Evolutionary conservation across 1,139 yeast species (phyloP), one percentile per base, ranked within the genome.

Genomic region (Zhuliangozyma blackwelliae): DNA sequence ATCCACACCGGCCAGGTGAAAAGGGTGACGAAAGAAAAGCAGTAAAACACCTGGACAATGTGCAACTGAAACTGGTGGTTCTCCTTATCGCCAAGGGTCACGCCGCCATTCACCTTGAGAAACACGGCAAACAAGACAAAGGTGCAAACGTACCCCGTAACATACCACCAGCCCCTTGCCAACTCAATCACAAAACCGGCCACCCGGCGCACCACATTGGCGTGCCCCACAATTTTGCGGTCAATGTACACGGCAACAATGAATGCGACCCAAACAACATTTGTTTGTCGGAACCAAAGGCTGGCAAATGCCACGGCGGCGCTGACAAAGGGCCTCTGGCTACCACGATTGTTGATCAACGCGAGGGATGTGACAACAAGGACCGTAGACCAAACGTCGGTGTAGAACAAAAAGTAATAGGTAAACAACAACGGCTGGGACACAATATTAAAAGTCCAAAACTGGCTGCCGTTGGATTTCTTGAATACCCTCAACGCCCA

Each of bases 361-460:
- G 72, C 28, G 62, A 71, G 35, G 1, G 68, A 48, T 2, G 51
- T 52, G 2, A 86, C 46, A 7, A 90, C 73, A 31, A 87, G 62
- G 0, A 85, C 71, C 0, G 94, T 77, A 0, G 97, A 78, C 97
- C 97, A 89, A 2, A 89, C 82, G 57, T 92, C 98, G 0, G 99
- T 92, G 60, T 92, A 94, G 59, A 80, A 94, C 33, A 92, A 61
- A 34, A 80, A 78, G 49, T 83, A 80, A 57, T 81, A 92, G 8
- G 89, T 72, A 29, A 80, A 70, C 38, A 90, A 52, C 38, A 90
- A 64, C 1, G 99, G 97, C 48, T 81, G 77, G 10, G 78, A 55
- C 29, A 72, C 61, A 7, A 86, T 47, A 28, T 77, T 69, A 0
- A 73, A 55, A 0, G 71, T 57, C 72, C 77, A 71, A 47, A 69